These are phyloP conservation scores for Middelhovenomyces tepae DNA, from an alignment of 805 yeast genomes.

Conservation along the genomic window DNA sequence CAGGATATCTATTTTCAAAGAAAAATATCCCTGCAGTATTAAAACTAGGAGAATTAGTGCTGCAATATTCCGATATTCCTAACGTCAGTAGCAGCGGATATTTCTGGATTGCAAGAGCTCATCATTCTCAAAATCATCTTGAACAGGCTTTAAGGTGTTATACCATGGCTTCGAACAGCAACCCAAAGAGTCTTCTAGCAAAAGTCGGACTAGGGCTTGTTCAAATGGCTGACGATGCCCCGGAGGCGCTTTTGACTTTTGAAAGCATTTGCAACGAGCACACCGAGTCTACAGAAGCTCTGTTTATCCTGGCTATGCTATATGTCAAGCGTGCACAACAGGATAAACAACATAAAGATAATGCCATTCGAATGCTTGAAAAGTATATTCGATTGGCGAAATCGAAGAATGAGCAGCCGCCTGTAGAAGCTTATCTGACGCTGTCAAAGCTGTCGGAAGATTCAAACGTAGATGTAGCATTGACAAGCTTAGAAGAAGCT, in stretches of 20 bases:
- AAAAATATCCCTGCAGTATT: conserved; percentile 50
- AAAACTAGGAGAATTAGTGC: conserved; percentile 44
- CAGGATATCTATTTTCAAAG: conserved; percentile 64
- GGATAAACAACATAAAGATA: conserved; percentile 24
- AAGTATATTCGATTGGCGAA: conserved; percentile 57
- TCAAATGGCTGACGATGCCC: conserved; percentile 65
- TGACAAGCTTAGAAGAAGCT: conserved; percentile 46
- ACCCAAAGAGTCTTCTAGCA: conserved; percentile 55
- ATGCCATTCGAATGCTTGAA: conserved; percentile 59
- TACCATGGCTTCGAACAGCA: conserved; percentile 49
- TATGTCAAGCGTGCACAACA: conserved; percentile 43
- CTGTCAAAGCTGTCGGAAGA: conserved; percentile 65
- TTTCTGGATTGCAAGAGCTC: conserved; percentile 82
- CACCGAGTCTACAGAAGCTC: conserved; percentile 65
- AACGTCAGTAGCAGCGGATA: conserved; percentile 50
- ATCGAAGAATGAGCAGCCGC: conserved; percentile 44
- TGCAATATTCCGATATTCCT: conserved; percentile 33
- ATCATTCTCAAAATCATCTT: conserved; percentile 50
- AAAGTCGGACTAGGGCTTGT: conserved; percentile 82
- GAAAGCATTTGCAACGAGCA: conserved; percentile 61
- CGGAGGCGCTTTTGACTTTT: conserved; percentile 80
- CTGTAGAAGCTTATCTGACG: conserved; percentile 57
- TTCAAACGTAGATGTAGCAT: conserved; percentile 54
- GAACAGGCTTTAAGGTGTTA: conserved; percentile 65
- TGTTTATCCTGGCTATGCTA: conserved; percentile 59